A percentile compares a stretch with the other conserved stretches of the same genome.
Conservation (phyloP, 257 asterid species). For the Asclepias syriaca region DNA sequence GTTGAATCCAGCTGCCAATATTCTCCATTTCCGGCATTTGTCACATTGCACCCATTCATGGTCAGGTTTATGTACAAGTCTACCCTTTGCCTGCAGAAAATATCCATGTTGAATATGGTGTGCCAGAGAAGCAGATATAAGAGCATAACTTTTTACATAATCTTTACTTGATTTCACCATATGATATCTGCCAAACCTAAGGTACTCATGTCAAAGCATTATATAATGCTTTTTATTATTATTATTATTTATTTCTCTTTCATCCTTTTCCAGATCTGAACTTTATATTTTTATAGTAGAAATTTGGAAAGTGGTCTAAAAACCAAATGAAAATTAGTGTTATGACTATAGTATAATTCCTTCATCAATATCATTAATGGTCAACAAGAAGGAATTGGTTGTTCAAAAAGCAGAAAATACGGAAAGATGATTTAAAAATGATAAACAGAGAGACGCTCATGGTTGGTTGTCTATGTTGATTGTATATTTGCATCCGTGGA, state of each 20-base stretch:
- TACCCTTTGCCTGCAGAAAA: slow-evolving; percentile 42
- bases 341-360: background rate
- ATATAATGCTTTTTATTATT: too few species aligned
- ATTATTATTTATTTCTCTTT: too few species aligned
- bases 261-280: background rate
- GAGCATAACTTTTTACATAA: background rate
- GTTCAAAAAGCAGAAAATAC: background rate
- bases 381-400: background rate
- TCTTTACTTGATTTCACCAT: background rate
- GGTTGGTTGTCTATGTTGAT: background rate
- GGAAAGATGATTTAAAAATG: background rate
- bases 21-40: slow-evolving; percentile 87
- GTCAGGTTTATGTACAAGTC: slow-evolving; percentile 50
- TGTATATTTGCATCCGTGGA: too few species aligned
- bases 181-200: background rate
- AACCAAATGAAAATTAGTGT: background rate
- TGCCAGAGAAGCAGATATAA: background rate
- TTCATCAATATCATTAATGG: background rate
- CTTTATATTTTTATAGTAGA: background rate
- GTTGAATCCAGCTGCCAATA: slow-evolving; percentile 44
- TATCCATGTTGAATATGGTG: slow-evolving; percentile 9
- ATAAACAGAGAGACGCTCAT: background rate
- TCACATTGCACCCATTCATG: slow-evolving; percentile 84
- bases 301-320: background rate
- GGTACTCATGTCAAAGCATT: background rate